Base-by-base conservation (phyloP, 768 basidiomycete genomes). In the Steccherinum ochraceum region DNA sequence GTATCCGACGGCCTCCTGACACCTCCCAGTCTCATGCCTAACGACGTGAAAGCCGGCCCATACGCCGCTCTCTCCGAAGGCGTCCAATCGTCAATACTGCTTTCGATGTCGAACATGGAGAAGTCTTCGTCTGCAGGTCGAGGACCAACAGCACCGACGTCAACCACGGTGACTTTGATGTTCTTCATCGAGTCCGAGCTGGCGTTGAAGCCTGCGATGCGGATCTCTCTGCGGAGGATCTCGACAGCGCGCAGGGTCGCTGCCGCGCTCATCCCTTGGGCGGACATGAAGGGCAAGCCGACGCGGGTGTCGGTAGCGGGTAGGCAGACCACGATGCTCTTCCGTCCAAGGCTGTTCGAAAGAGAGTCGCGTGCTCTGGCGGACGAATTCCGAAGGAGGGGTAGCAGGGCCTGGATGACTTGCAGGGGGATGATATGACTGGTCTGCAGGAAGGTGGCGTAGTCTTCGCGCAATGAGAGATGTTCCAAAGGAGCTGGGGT, bases 381-480 rank as follows among this genome's bases (percentile, higher is more conserved):
- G 1, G 84, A 76, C n/a, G 78, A 78, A 13, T 80, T 74, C 52
- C 89, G 86, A 42, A 93, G 72, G 24, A 90, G 73, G 2, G 90
- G 89, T 26, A 93, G 72, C 23, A 91, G 73, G 1, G 83, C 77
- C 57, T 92, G 89, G 40, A 92, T 75, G 49, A 84, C 76, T 58
- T 86, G 83, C 40, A 92, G 75, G 11, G 90, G 90, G 1, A 80
- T 81, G 58, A 91, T 72, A 56, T 92, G 89, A 0, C 88, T 84
- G 1, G 83, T 80, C 46, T 72, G 80, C 48, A 92, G 74, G 63
- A 87, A 86, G 12, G 85, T 78, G 26, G 86, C 70, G 61, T 91
- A 91, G 4, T 76, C 70, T 39, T 74, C 69, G 21, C 71, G 74
- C 10, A 91, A 69, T 16, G 81, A 77, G 40, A 90, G 69, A 55